Conservation (phyloP, 257 asterid genomes). For the Voacanga thouarsii region DNA sequence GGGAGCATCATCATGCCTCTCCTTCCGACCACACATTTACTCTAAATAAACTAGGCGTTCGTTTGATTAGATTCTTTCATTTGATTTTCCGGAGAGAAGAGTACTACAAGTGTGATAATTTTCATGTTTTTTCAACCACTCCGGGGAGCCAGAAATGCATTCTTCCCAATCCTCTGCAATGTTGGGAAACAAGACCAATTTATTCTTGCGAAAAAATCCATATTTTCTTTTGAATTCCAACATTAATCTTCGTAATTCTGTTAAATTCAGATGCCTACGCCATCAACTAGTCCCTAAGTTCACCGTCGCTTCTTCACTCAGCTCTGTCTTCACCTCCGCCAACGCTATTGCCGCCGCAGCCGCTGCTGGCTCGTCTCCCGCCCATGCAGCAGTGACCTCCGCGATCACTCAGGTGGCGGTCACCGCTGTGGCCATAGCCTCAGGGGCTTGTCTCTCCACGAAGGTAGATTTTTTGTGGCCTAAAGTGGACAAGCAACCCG, state of each 20-base stretch:
- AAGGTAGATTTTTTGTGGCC: slow-evolving; percentile 98
- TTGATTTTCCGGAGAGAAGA: background rate
- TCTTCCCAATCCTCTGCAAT: slow-evolving; percentile 41
- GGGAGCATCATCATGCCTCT: background rate
- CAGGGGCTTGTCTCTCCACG: slow-evolving; percentile 97
- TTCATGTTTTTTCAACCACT: background rate
- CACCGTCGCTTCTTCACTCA: slow-evolving; percentile 51
- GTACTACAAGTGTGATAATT: too few species aligned
- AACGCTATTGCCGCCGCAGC: slow-evolving; percentile 80
- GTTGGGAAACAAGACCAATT: slow-evolving; percentile 40
- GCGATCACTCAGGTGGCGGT: slow-evolving; percentile 92
- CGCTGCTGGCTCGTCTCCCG: slow-evolving; percentile 53
- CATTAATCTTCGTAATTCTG: slow-evolving; percentile 23
- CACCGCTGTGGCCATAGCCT: slow-evolving; percentile 92
- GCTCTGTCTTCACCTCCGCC: slow-evolving; percentile 63
- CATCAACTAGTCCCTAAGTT: slow-evolving; percentile 42
- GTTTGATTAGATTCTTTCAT: background rate
- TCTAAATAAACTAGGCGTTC: background rate
- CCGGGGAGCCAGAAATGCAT: background rate
- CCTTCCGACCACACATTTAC: slow-evolving; percentile 12
- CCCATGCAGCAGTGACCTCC: slow-evolving; percentile 87
- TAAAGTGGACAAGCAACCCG: slow-evolving; percentile 76
- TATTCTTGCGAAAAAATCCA: slow-evolving; percentile 38
- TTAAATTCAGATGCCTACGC: slow-evolving; percentile 43
- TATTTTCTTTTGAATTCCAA: slow-evolving; percentile 24